Base-by-base conservation (phyloP, 139 green algal species). In the Volvox africanus region DNA sequence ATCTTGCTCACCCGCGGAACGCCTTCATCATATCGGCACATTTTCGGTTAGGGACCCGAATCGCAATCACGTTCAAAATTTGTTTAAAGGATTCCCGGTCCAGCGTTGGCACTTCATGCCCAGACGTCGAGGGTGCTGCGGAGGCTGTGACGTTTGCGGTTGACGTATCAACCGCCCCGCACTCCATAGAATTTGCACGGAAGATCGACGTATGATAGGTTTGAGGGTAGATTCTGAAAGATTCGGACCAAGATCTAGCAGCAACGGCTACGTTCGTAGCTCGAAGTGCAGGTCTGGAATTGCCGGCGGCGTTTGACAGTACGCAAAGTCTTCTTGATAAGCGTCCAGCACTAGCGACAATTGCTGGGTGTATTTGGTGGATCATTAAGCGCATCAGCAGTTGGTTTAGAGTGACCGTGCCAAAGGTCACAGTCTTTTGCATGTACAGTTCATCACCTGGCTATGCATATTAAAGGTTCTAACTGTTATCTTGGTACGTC, bases 11-110 rank as follows among this genome's bases (percentile, higher is more conserved):
- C 92, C 92, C 93, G 13, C 87, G 61, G 30, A 95, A 92, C 73
- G 82, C 76, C 55, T 87, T 87, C 95, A 98, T 97, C 24, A 96
- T 89, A 12, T 96, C 81, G 16, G 95, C 87, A 83, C 94, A 97
- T 30, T 93, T 50, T 19, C 92, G 84, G 36, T 92, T 95, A 6
- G 95, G 93, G 3, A 98, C 88, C 6, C 92, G 80, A 33, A 98
- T 76, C 0, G 95, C 96, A n/a, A 91, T 83, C 67, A 98, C 36
- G 1, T 77, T 75, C 1, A 97, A 71, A 0, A 37, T 88, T 37
- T 93, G 73, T 14, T 78, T 93, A 88, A 97, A 97, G 0, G 78
- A 62, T 19, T 86, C 71, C 6, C 91, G 86, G 69, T 96, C 93
- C 3, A 97, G 73, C 2, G 79, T 19, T 11, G 67, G 88, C 68